Evolutionary conservation across 768 basidiomycete species (phyloP), one percentile per base, ranked within the genome.

Genomic region (Lactarius hengduanensis): DNA sequence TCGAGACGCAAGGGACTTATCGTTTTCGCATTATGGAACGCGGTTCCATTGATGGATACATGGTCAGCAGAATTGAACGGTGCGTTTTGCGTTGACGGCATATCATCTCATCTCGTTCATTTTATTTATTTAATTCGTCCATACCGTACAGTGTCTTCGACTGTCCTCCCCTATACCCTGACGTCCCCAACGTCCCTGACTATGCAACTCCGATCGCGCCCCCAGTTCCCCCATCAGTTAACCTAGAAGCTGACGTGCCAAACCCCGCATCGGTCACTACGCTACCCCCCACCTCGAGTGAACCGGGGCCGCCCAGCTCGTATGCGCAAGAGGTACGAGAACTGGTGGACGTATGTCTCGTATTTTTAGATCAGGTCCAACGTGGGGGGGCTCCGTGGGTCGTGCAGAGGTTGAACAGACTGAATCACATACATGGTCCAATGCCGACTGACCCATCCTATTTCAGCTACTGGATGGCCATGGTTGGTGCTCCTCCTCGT

Each of bases 401-500:
- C 41, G 87, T 93, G 2, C 93, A 97, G 72, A 85, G 92, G 57
- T 82, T 97, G 54, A 86, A 91, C 73, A 84, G 92, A 57, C 82
- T 97, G 47, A 86, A 89, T 73, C 84, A 83, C 71, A 86, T 88
- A 0, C 91, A 90, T 73, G 93, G 93, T 3, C 79, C 83, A 5
- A 89, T 91, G 81, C 94, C 94, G 1, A 72, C 66, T 15, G 89
- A 94, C 75, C 84, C 88, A 0, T 82, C 82, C 32, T 78, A 82
- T 28, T 94, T 96, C 75, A 86, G 86, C 40, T 97, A 91, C 76
- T 96, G 92, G 91, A 93, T 96, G 79, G 93, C 91, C 0, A 81
- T 86, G 75, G 86, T 84, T 68, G 70, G 81, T 77, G 7, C n/a
- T 36, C 30, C 32, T 30, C 53, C 18, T 61, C 11, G 60, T 41